Percentiles rank a stretch among this genome's conserved stretches.
Conservation (phyloP, 2,329 filamentous ascomycete species). For the Exophiala sideris region DNA sequence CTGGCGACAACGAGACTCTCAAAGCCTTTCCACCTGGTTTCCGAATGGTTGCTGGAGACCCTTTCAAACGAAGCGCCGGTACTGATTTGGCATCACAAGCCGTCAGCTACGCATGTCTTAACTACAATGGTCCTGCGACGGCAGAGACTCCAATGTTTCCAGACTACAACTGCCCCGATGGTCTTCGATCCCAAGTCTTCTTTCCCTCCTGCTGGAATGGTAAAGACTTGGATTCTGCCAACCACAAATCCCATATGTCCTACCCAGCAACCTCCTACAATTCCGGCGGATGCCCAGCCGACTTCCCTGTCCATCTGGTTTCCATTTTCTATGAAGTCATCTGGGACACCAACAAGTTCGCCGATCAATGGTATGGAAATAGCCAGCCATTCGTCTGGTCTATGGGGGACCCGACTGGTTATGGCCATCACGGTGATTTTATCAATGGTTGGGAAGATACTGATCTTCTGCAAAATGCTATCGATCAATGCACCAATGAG, state of each 20-base stretch:
- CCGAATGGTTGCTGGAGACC: constrained; percentile 67
- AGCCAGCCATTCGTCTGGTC: constrained; percentile 43
- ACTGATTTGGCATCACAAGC: constrained; percentile 53
- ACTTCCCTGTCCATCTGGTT: constrained; percentile 54
- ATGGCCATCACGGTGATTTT: constrained; percentile 62
- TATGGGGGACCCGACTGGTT: constrained; percentile 50
- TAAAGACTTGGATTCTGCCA: constrained; percentile 32
- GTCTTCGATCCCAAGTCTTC: constrained; percentile 36
- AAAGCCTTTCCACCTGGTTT: constrained; percentile 68
- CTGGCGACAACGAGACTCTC: constrained; percentile 60
- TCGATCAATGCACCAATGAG: constrained; percentile 63
- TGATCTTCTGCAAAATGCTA: constrained; percentile 61
- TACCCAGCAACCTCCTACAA: constrained; percentile 38
- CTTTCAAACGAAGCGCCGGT: constrained; percentile 57
- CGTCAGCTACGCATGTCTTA: constrained; percentile 54
- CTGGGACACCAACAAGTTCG: constrained; percentile 53
- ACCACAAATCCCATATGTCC: constrained; percentile 37
- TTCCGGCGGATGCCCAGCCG: constrained; percentile 33
- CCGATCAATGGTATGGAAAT: constrained; percentile 44
- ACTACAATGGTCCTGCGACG: constrained; percentile 39
- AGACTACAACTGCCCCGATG: constrained; percentile 63
- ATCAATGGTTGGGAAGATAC: constrained; percentile 66
- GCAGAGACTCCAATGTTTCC: constrained; percentile 62
- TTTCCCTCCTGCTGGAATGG: constrained; percentile 41
- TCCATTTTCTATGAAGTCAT: constrained; percentile 61